phyloP scores from a whole-genome alignment of 2,329 filamentous ascomycete species.

The Diplodia scrobiculata region DNA sequence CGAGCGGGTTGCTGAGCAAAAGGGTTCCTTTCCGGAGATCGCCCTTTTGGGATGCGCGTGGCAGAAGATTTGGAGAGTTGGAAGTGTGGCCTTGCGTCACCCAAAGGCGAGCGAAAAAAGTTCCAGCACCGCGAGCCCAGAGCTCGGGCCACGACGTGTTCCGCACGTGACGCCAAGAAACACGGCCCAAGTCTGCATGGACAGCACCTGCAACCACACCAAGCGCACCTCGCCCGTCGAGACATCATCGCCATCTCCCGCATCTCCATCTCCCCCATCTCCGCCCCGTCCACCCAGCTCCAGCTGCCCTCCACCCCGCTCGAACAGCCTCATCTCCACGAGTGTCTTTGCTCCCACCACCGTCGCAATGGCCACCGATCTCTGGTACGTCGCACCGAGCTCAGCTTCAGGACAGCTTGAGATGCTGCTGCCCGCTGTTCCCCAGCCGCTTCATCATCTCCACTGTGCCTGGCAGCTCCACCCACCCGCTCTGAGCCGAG shows the following conservation, averaged over 20 bases:
- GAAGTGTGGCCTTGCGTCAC: slow-evolving; percentile 14
- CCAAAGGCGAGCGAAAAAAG: slow-evolving; percentile 19
- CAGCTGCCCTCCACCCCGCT: slow-evolving; percentile 32
- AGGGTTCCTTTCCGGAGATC: slow-evolving; percentile 52
- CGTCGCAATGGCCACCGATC: slow-evolving; percentile 73
- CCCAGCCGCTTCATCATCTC: slow-evolving; percentile 26
- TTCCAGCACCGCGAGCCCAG: background rate
- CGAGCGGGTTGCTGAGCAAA: slow-evolving; percentile 32
- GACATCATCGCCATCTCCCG: slow-evolving; percentile 23
- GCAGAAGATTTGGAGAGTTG: slow-evolving; percentile 3
- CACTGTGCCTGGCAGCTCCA: slow-evolving; percentile 2
- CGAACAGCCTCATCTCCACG: slow-evolving; percentile 30
- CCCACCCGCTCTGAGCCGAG: background rate
- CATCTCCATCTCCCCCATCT: slow-evolving; percentile 27
- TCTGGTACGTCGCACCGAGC: slow-evolving; percentile 67
- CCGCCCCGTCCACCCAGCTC: slow-evolving; percentile 33
- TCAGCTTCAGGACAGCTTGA: slow-evolving; percentile 31
- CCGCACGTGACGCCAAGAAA: slow-evolving; percentile 22
- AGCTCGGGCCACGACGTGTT: background rate
- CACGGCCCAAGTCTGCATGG: slow-evolving; percentile 26
- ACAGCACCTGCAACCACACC: slow-evolving; percentile 28
- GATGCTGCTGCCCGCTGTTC: background rate
- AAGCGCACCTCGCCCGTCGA: slow-evolving; percentile 8
- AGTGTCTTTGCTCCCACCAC: slow-evolving; percentile 31
- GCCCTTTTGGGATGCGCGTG: slow-evolving; percentile 41